phyloP scores from a whole-genome alignment of 345 rosid species.

The Eucalyptus tenuipes region DNA sequence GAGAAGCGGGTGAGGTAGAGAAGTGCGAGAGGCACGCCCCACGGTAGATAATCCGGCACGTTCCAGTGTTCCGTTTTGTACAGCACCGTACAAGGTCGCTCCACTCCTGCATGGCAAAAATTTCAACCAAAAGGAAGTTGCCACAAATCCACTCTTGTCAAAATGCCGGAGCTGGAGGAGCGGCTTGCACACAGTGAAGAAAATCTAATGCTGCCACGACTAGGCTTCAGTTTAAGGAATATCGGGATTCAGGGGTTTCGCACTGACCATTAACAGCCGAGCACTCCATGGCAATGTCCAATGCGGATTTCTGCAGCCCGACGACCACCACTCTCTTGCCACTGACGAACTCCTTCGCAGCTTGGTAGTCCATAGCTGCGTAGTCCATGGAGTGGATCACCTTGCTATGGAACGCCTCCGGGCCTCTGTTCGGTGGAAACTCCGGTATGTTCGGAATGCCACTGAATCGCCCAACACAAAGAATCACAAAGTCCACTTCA shows the following conservation, averaged over 20 bases:
- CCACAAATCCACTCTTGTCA: background rate
- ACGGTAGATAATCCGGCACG: conserved; percentile 23
- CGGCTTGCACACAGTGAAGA: background rate
- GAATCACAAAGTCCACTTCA: conserved; percentile 18
- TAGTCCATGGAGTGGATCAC: conserved; percentile 39
- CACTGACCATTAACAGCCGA: conserved; percentile 11
- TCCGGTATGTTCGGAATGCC: conserved; percentile 27
- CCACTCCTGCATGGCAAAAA: conserved; percentile 5
- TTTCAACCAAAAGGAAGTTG: background rate
- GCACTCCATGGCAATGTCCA: conserved; percentile 32
- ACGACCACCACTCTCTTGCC: conserved; percentile 22
- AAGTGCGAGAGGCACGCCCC: conserved; percentile 19
- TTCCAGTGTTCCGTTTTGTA: conserved; percentile 28
- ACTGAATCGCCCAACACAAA: conserved; percentile 16
- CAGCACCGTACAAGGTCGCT: conserved; percentile 23
- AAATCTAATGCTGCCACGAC: background rate
- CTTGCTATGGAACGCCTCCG: conserved; percentile 23
- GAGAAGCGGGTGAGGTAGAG: conserved; percentile 29
- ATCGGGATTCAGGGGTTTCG: background rate
- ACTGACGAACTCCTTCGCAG: background rate
- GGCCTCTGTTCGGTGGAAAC: conserved; percentile 21
- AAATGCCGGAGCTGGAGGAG: background rate
- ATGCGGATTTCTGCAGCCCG: conserved; percentile 24
- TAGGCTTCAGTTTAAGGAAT: background rate
- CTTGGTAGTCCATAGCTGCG: conserved; percentile 1